These are phyloP conservation scores for Leishmania turanica DNA, from an alignment of 208 protist species.

Conservation along the genomic window DNA sequence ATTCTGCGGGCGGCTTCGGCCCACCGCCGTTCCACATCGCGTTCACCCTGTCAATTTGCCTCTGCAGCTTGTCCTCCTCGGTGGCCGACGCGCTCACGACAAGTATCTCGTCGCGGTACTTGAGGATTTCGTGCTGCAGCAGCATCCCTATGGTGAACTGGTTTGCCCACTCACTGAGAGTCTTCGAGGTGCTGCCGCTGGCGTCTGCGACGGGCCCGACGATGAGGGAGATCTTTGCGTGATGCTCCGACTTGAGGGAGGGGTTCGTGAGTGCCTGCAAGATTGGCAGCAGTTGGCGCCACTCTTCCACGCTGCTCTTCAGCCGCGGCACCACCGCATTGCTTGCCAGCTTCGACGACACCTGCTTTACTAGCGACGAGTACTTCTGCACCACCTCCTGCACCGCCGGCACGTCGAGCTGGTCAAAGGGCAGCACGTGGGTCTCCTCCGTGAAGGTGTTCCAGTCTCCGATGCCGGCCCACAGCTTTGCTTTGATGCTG, in stretches of 20 bases:
- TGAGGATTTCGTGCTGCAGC: constrained; percentile 83
- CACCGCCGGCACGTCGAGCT: constrained; percentile 67
- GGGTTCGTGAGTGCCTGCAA: constrained; percentile 93
- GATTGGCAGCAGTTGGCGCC: constrained; percentile 93
- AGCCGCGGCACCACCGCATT: constrained; percentile 88
- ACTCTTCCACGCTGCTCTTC: constrained; percentile 91
- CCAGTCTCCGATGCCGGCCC: constrained; percentile 90
- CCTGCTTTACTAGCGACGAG: constrained; percentile 88
- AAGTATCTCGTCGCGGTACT: constrained; percentile 88
- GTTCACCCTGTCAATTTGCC: constrained; percentile 96
- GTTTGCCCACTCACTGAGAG: constrained; percentile 72
- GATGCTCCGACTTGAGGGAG: constrained; percentile 90
- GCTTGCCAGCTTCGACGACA: constrained; percentile 78
- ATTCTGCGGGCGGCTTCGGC: constrained; percentile 92
- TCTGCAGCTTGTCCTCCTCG: constrained; percentile 97
- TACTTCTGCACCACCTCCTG: constrained; percentile 91
- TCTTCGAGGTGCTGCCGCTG: constrained; percentile 51
- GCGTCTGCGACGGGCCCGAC: constrained; percentile 71
- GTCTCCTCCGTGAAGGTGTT: constrained; percentile 72
- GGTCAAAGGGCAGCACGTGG: constrained; percentile 64
- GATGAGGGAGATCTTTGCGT: constrained; percentile 72
- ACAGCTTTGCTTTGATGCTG: constrained; percentile 88
- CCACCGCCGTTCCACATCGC: constrained; percentile 92
- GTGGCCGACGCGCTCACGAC: constrained; percentile 94
- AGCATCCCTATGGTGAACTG: constrained; percentile 92